phyloP scores from a whole-genome alignment of 306 rosid species.

The Albizia julibrissin region DNA sequence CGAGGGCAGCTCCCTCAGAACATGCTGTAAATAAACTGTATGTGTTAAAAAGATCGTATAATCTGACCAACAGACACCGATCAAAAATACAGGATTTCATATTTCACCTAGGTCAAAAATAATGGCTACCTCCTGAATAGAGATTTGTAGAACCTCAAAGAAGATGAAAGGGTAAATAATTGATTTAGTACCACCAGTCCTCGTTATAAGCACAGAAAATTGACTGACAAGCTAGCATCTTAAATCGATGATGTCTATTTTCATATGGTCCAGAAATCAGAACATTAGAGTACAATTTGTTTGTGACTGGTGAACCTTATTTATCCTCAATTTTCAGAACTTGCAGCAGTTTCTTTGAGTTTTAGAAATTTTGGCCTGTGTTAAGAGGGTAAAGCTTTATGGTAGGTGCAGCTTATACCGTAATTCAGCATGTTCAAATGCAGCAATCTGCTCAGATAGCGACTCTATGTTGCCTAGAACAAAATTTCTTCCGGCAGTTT shows the following conservation, averaged over 20 bases:
- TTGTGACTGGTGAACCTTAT: background rate
- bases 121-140: background rate
- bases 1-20: conserved; percentile 74
- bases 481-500: background rate
- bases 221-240: background rate
- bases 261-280: background rate
- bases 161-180: conserved; percentile 1
- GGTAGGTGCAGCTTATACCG: background rate
- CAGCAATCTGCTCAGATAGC: background rate
- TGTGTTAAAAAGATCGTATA: background rate
- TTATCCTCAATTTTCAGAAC: background rate
- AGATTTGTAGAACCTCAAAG: background rate
- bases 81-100: background rate
- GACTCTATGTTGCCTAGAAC: conserved; percentile 2
- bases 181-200: background rate
- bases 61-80: background rate
- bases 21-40: conserved; percentile 54
- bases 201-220: background rate
- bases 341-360: background rate
- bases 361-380: background rate
- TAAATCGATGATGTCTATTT: background rate
- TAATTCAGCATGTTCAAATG: background rate
- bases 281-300: background rate
- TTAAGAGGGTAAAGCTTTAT: background rate
- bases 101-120: background rate